phyloP scores from a whole-genome alignment of 1,284 basidiomycete genomes.

The Mycena sp. region DNA sequence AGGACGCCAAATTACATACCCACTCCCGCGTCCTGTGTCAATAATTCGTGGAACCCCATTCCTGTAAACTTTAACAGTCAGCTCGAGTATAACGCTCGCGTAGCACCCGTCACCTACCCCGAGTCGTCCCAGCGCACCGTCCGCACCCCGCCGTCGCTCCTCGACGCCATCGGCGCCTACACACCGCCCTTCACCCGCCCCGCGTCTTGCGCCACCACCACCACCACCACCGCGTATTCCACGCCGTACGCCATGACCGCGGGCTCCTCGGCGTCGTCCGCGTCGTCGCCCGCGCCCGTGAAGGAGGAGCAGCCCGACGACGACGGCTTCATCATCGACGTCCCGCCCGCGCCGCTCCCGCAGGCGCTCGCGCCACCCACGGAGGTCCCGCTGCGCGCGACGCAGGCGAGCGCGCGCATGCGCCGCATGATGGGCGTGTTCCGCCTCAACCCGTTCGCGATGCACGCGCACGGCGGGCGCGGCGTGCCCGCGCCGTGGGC shows the following conservation, averaged over 20 bases:
- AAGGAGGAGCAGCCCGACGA: conserved; percentile 34
- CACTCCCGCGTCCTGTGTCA: conserved; percentile 24
- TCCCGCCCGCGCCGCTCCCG: conserved; percentile 21
- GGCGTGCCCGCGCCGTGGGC: conserved; percentile 47
- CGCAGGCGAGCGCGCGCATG: conserved; percentile 72
- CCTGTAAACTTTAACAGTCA: conserved; percentile 25
- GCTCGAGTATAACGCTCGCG: conserved; percentile 25
- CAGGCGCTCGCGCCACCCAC: conserved; percentile 55
- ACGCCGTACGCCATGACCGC: conserved; percentile 7
- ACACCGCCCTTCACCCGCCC: conserved; percentile 17
- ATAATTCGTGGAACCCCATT: conserved; percentile 13
- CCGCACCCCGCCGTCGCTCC: conserved; percentile 5
- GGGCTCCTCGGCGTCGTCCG: conserved; percentile 20
- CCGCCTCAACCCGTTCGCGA: conserved; percentile 78
- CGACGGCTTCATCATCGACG: conserved; percentile 53
- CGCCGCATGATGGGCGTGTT: conserved; percentile 79
- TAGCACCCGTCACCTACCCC: conserved; percentile 16
- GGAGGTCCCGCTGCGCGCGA: conserved; percentile 78
- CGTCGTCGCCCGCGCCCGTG: conserved; percentile 4
- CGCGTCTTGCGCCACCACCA: conserved; percentile 7
- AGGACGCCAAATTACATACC: conserved; percentile 25
- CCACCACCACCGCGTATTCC: conserved; percentile 17
- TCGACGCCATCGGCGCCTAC: conserved; percentile 21
- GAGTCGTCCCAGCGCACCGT: conserved; percentile 1
- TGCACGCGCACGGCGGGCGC: conserved; percentile 61